Evolutionary conservation across 2,329 filamentous ascomycete genomes (phyloP), one percentile per base, ranked within the genome.

Genomic region (Amauroascus niger): DNA sequence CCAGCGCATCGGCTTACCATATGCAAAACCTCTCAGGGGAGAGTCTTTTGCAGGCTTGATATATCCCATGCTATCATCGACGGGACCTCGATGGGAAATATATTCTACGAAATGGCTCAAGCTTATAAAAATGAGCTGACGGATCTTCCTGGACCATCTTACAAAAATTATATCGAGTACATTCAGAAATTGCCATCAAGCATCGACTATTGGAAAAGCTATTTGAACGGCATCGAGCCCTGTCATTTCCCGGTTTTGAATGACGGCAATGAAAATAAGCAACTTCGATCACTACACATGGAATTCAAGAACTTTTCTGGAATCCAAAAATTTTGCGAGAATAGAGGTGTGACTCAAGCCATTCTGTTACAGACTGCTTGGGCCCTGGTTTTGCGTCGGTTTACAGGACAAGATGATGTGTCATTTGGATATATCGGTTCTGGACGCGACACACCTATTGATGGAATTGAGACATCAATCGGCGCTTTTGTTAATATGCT

Each of bases 311-410:
- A 32, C 30, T n/a, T 40, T 43, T 14, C 28, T 2, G 43, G 2
- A 13, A 47, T 47, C 18, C 45, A 47, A 14, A 33, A 14, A 6
- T 47, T 47, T 22, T 47, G 45, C 16, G 26, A 47, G 18, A 4
- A 20, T 8, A 47, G 20, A 20, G 26, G 26, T 7, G 16, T 47
- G 9, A 47, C 45, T 20, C 28, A 24, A 20, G 45, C 45, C 1
- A 47, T 26, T 9, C 58, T 86, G 0, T 76, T 81, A 22, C 87
- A 94, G 66, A 73, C 65, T 13, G 69, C 70, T 14, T 71, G 48
- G 48, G 48, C 48, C 2, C 13, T 50, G 11, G 24, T 50, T 28
- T 18, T 50, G 6, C 6, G 2, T 7, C 8, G 22, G 20, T 30
- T 26, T 13, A 41, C 35, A 6, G 64, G 61, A 0, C 65, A 62